Base-by-base conservation (phyloP, 306 rosid genomes). In the cucumber (Cucumis sativus) region DNA sequence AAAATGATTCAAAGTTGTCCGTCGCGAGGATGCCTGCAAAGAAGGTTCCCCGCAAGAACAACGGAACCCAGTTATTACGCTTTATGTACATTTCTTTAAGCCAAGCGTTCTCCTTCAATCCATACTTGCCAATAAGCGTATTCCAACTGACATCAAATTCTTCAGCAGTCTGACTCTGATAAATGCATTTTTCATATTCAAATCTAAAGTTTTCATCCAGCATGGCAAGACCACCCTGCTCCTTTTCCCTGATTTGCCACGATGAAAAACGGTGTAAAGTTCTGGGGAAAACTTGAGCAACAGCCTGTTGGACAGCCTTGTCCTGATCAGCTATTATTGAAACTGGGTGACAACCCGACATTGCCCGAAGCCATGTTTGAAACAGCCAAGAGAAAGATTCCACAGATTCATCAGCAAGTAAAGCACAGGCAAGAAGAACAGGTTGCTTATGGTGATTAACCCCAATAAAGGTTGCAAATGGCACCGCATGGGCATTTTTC, bases 281-380 rank as follows among this genome's bases (percentile, higher is more conserved):
- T 79, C 84, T 83, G 6, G 98, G 97, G 80, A 95, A 90, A 45
- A 88, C 91, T 74, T 87, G 84, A 16, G 86, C 82, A 61, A 95
- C 85, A 76, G 98, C 93, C 77, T 82, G 88, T 84, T 88, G 97
- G 83, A 95, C 86, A 76, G 88, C 80, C 84, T 84, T 81, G 72
- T 95, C 98, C 76, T 95, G 97, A 82, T 95, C 98, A 59, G 98
- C 98, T 45, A 90, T 89, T 79, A 92, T 76, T 18, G 98, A 92
- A 80, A 88, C 79, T 33, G 98, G 98, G 82, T 75, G 85, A 76
- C 87, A 81, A 62, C 96, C 96, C 52, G 92, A 84, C 86, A 82
- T 86, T 80, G 97, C 98, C 86, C 90, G 87, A 55, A 89, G 90
- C 98, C 98, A 95, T 47, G 97, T 90, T 84, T 80, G 94, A 85